Evolutionary conservation across 2,329 filamentous ascomycete species (phyloP).

Genomic region (Xylaria hypoxylon): DNA sequence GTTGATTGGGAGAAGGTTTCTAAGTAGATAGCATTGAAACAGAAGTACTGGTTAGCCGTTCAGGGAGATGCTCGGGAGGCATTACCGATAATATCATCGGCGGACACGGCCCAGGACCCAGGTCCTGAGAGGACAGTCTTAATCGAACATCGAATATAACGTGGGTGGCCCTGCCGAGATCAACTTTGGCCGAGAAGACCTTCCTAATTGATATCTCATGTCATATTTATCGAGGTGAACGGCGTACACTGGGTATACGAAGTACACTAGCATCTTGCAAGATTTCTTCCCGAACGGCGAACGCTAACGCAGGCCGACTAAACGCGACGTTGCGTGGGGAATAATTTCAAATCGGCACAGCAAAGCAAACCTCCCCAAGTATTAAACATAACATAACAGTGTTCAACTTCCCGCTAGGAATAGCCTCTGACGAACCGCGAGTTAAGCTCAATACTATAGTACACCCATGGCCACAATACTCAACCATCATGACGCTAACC

Average conservation of each 20-base stretch:
- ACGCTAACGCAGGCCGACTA: slow-evolving; percentile 29
- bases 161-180: slow-evolving; percentile 6
- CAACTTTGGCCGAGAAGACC: slow-evolving; percentile 12
- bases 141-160: slow-evolving; percentile 25
- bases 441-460: slow-evolving; percentile 6
- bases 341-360: slow-evolving; percentile 26
- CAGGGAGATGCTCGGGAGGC: slow-evolving; percentile 9
- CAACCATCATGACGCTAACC: neutral
- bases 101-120: slow-evolving; percentile 5
- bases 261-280: slow-evolving; percentile 14
- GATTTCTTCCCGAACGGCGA: slow-evolving; percentile 24
- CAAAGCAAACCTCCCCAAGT: neutral
- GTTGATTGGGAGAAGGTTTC: slow-evolving; percentile 20
- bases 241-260: neutral
- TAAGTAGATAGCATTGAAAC: neutral
- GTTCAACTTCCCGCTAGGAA: neutral
- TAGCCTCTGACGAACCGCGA: neutral
- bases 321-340: slow-evolving; percentile 18
- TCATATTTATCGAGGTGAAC: slow-evolving; percentile 18
- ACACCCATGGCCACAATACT: neutral
- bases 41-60: slow-evolving; percentile 8
- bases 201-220: slow-evolving; percentile 30
- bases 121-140: slow-evolving; percentile 10
- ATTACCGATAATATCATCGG: slow-evolving; percentile 28
- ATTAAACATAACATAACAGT: neutral